A percentile compares a stretch with the other conserved stretches of the same genome.
Conservation (phyloP, 495 filamentous ascomycete genomes). For the Xylaria acuta region DNA sequence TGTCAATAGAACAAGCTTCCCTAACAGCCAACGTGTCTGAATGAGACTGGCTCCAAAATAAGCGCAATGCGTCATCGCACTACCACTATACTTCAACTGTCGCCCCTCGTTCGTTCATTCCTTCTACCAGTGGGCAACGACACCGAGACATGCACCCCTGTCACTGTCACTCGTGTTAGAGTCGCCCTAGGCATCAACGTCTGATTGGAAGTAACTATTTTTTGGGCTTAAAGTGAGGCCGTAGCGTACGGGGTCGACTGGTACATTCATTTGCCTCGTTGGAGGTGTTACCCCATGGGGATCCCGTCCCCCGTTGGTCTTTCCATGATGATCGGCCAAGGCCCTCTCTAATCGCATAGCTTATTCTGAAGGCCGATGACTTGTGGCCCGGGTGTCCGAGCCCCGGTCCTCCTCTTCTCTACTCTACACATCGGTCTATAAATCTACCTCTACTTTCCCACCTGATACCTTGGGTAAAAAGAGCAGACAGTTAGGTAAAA, state of each 20-base stretch:
- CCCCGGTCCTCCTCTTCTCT: not conserved
- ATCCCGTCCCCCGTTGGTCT: not conserved
- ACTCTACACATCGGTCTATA: not conserved
- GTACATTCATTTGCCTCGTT: conserved; percentile 4
- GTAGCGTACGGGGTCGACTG: not conserved
- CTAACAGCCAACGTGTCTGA: not conserved
- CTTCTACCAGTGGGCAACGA: not conserved
- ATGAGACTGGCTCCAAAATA: conserved; percentile 8
- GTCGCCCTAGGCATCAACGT: not conserved
- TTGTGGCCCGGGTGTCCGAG: not conserved
- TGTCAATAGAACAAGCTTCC: conserved; percentile 20
- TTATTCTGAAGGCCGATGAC: not conserved
- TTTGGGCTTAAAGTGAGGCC: not conserved
- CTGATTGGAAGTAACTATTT: not conserved
- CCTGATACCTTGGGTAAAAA: not conserved
- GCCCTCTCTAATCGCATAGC: too few species aligned
- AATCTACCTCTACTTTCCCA: not conserved
- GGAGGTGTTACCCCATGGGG: not conserved
- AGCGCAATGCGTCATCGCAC: not conserved
- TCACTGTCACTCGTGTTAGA: not conserved
- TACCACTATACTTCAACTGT: not conserved
- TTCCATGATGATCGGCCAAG: too few species aligned
- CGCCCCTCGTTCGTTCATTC: not conserved
- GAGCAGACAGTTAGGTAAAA: conserved; percentile 8
- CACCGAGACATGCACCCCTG: conserved; percentile 4